phyloP scores from a whole-genome alignment of 2,329 filamentous ascomycete species.

The Whalleya microplaca region DNA sequence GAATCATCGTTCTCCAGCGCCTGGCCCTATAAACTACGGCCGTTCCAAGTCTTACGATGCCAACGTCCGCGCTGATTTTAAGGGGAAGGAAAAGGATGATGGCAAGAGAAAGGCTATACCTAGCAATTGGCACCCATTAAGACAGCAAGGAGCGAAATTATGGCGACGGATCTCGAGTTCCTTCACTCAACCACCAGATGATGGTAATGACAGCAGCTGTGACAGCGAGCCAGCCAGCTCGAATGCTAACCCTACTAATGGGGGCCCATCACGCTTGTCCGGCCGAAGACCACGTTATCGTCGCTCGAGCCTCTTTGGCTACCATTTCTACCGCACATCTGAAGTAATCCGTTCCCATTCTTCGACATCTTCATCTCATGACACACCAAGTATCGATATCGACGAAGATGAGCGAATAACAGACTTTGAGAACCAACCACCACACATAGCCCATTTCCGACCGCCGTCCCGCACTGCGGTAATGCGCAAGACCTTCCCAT shows the following conservation, averaged over 20 bases:
- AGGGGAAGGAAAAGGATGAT: slow-evolving; percentile 5
- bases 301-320: slow-evolving; percentile 27
- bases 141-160: slow-evolving; percentile 28
- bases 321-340: slow-evolving; percentile 23
- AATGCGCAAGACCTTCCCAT: slow-evolving; percentile 20
- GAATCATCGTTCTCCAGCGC: slow-evolving; percentile 17
- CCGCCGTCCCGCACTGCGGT: slow-evolving; percentile 4
- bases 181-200: slow-evolving; percentile 29
- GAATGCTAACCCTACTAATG: slow-evolving; percentile 2
- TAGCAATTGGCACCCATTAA: slow-evolving; percentile 28
- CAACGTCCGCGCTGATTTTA: not conserved
- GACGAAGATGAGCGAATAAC: slow-evolving; percentile 14
- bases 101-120: slow-evolving; percentile 6
- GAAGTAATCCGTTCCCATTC: slow-evolving; percentile 1
- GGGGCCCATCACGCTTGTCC: not conserved
- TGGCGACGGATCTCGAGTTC: slow-evolving; percentile 38
- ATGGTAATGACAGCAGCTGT: slow-evolving; percentile 16
- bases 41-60: slow-evolving; percentile 15
- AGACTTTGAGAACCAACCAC: slow-evolving; percentile 6
- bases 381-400: slow-evolving; percentile 14
- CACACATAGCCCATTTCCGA: slow-evolving; percentile 2
- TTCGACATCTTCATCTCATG: slow-evolving; percentile 13
- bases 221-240: slow-evolving; percentile 9
- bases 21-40: not conserved
- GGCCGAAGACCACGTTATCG: slow-evolving; percentile 7